Base-by-base conservation (phyloP, 2,329 filamentous ascomycete species). In the Beauveria brongniartii region DNA sequence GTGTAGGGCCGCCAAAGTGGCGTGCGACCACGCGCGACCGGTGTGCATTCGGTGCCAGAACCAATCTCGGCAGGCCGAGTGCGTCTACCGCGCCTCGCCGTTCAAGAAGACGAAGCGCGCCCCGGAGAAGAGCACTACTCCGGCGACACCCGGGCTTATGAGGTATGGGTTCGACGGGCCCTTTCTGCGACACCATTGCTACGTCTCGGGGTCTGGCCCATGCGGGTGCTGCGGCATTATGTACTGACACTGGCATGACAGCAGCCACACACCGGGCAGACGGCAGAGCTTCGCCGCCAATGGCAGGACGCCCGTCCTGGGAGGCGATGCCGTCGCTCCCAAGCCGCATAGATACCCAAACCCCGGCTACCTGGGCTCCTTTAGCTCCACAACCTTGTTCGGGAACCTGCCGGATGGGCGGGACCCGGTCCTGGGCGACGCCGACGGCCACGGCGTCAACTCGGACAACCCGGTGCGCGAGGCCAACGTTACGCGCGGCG, bases 1-100 rank as follows among this genome's bases (percentile, higher is more conserved):
- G 58, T 63, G 73, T 65, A 48, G 73, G 64, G 44, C 55, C 8
- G 62, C 67, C 3, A 69, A 69, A 48, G 59, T 69, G 16, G 67
- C 66, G 2, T 67, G 66, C 62, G 64, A 69, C 55, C 70, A 72
- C 61, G 44, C 58, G n/a, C 50, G 63, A 47, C 69, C 69, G 6
- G 64, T 64, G 20, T 72, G 70, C 47, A 64, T 65, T 24, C 65
- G 69, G 14, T 71, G 69, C 34, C 62, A 52, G 18, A 63, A 63
- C 28, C 50, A 55, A 34, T 58, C 59, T 12, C 63, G 61, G 22
- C 46, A 54, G 16, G n/a, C 28, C 16, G 34, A 60, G 34, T 67
- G 65, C 62, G 55, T 63, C 22, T 67, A 66, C 44, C 62, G 65
- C 44, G 43, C 56, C 51, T 37, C 63, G 47, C 66, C 63, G 18